Base-by-base conservation (phyloP, 345 rosid genomes). In the Salix caprea region DNA sequence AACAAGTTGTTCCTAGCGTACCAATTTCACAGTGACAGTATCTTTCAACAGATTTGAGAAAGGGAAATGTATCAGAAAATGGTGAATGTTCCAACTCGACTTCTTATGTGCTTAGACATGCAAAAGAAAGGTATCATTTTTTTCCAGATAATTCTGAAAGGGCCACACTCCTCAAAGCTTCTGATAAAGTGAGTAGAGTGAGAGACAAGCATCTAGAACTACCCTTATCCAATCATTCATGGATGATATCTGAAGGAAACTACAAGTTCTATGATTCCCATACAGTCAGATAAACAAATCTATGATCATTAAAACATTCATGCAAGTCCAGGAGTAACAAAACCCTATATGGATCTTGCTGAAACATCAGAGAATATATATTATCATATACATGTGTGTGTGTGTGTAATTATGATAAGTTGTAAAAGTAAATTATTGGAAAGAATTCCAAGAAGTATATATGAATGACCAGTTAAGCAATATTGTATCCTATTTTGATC, bases 271-370 rank as follows among this genome's bases (percentile, higher is more conserved):
- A 70, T 28, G n/a, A 48, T 42, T 24, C 28, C 54, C 24, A 72
- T 2, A 36, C 46, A 72, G 60, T 30, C 39, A 60, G 56, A 72
- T 37, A 56, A 56, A 4, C 30, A n/a, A 72, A n/a, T 2, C 65
- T 72, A 44, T 44, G 46, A 74, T 42, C 64, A 40, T 74, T 28
- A 42, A 37, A 65, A 46, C 23, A 44, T 65, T 21, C 52, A 56
- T n/a, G 50, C 64, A 65, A 74, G 26, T 34, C 24, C 52, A 62
- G 34, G 40, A 32, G 18, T 28, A 65, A 9, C n/a, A 64, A n/a
- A 23, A 32, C 26, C n/a, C 60, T 10, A 69, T 7, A 60, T 76
- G 74, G 79, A 58, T 69, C 32, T 69, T 61, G 13, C 66, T 44
- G 56, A 61, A 64, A 62, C 46, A 65, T 28, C 32, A 70, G 26